These are phyloP conservation scores for Ogataea nonfermentans DNA, from an alignment of 805 yeast genomes.

Conservation along the genomic window DNA sequence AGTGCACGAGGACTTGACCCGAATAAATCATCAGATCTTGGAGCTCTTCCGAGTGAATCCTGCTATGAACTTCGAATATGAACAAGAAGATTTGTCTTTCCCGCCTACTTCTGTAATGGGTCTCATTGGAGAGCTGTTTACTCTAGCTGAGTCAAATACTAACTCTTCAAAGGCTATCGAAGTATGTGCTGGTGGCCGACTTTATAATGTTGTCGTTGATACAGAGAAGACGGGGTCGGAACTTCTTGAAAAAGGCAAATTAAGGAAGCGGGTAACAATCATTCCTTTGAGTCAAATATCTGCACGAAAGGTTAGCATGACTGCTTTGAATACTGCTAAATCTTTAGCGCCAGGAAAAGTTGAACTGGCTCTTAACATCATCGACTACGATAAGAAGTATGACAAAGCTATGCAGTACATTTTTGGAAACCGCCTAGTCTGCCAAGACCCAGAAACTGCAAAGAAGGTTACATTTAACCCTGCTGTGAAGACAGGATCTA, in stretches of 20 bases:
- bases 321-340: constrained; percentile 63
- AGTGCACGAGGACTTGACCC: constrained; percentile 44
- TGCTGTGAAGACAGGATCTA: constrained; percentile 71
- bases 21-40: constrained; percentile 48
- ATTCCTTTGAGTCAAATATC: constrained; percentile 87
- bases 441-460: constrained; percentile 86
- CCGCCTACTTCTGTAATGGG: constrained; percentile 71
- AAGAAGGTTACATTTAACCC: constrained; percentile 86
- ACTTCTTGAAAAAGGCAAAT: constrained; percentile 71
- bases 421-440: constrained; percentile 86
- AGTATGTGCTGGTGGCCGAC: constrained; percentile 88
- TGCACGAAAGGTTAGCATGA: constrained; percentile 52
- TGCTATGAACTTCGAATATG: constrained; percentile 71
- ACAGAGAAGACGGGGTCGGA: constrained; percentile 82
- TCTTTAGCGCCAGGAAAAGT: constrained; percentile 79
- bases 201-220: constrained; percentile 90
- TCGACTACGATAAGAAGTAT: constrained; percentile 71
- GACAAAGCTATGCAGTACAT: constrained; percentile 84
- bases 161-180: constrained; percentile 81
- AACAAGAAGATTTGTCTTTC: constrained; percentile 62
- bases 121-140: constrained; percentile 81
- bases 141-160: constrained; percentile 51
- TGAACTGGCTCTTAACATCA: constrained; percentile 80
- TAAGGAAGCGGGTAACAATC: constrained; percentile 81
- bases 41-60: constrained; percentile 61